Evolutionary conservation across 2,329 filamentous ascomycete genomes (phyloP).

Genomic region (Epichloe amarillans): DNA sequence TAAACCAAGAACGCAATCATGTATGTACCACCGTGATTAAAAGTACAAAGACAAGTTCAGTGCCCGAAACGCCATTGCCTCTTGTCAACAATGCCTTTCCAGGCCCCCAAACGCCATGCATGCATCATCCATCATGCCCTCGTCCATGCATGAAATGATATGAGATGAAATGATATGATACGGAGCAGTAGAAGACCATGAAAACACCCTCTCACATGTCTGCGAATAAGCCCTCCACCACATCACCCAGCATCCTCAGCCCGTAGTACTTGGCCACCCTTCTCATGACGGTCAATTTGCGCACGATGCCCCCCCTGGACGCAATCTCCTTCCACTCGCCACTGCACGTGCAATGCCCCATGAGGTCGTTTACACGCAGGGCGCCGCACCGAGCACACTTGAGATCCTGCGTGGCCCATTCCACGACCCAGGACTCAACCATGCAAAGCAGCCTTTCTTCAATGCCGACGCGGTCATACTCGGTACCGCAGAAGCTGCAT

Average conservation of each 20-base stretch:
- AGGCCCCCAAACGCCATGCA: no score
- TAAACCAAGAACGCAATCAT: no score
- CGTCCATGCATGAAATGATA: no score
- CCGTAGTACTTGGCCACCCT: constrained; percentile 69
- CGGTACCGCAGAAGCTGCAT: constrained; percentile 61
- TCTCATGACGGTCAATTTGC: constrained; percentile 53
- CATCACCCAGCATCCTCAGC: constrained; percentile 65
- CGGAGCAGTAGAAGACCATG: no score
- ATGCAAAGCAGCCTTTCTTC: constrained; percentile 72
- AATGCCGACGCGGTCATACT: constrained; percentile 65
- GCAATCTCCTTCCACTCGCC: constrained; percentile 70
- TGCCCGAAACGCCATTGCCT: no score
- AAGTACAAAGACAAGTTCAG: no score
- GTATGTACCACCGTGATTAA: no score
- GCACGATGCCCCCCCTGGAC: constrained; percentile 49
- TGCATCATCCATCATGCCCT: no score
- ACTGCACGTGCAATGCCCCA: constrained; percentile 91
- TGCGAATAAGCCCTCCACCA: constrained; percentile 51
- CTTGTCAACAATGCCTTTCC: no score
- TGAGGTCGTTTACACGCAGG: constrained; percentile 78
- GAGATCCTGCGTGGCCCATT: constrained; percentile 83
- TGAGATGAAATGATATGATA: no score
- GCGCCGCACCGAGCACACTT: constrained; percentile 63
- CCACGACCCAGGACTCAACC: constrained; percentile 60
- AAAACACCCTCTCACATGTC: constrained; percentile 22